These are phyloP conservation scores for Colletotrichum sp. DNA, from an alignment of 2,329 filamentous ascomycete genomes.

Conservation along the genomic window DNA sequence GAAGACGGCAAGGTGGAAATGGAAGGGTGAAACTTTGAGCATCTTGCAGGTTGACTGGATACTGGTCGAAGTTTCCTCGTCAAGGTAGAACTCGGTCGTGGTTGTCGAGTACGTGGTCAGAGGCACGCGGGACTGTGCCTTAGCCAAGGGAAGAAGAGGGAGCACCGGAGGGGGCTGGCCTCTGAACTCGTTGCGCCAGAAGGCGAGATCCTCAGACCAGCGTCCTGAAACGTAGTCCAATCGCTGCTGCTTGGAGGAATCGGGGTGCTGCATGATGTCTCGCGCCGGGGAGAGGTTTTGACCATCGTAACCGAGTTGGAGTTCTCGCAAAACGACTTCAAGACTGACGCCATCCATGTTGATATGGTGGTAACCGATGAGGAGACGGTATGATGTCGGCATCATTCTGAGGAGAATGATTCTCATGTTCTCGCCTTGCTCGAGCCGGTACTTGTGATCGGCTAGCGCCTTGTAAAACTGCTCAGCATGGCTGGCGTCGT, in stretches of 20 bases:
- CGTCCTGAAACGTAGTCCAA: neutral
- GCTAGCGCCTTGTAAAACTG: neutral
- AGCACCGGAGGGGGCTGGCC: neutral
- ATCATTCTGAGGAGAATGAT: neutral
- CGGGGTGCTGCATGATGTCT: neutral
- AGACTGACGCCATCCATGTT: neutral
- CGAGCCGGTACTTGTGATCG: neutral
- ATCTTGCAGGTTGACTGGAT: neutral
- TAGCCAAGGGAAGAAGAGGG: neutral
- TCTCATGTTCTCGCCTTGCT: neutral
- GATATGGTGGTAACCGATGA: neutral
- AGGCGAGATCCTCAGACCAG: neutral
- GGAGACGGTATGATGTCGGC: neutral
- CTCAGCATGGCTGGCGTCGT: neutral
- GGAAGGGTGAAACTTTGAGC: conserved; percentile 36
- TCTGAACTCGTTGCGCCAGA: neutral
- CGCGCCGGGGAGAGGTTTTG: neutral
- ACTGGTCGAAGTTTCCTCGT: neutral
- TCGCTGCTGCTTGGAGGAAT: neutral
- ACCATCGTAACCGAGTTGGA: neutral
- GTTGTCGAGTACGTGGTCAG: neutral
- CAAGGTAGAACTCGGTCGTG: neutral
- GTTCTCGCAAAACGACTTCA: neutral
- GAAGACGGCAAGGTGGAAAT: conserved; percentile 49
- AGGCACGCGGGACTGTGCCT: neutral